phyloP scores from a whole-genome alignment of 495 filamentous ascomycete genomes.

The Annulohypoxylon maeteangense region DNA sequence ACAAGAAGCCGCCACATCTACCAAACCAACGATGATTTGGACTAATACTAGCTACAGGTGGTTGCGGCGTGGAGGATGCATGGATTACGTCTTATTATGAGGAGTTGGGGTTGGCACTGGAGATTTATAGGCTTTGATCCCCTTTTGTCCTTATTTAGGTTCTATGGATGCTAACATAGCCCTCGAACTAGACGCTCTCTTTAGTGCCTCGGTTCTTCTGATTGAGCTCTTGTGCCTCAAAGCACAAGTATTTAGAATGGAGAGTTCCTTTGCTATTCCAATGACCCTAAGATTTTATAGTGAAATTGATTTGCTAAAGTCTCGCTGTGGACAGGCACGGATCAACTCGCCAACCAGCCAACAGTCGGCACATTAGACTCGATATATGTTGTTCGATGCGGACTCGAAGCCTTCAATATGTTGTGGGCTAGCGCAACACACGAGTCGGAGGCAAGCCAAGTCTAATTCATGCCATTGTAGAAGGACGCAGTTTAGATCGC shows the following conservation, averaged over 20 bases:
- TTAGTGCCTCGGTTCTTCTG: slow-evolving; percentile 35
- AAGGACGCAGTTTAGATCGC: neutral
- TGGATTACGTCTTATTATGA: slow-evolving; percentile 2
- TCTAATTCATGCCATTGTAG: neutral
- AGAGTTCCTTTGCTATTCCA: slow-evolving; percentile 39
- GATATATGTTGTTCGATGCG: neutral
- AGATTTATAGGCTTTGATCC: slow-evolving; percentile 48
- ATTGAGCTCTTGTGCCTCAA: slow-evolving; percentile 40
- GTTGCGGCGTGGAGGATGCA: slow-evolving; percentile 9
- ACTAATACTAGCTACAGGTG: slow-evolving; percentile 52
- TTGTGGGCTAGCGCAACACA: neutral
- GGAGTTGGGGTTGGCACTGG: slow-evolving; percentile 26
- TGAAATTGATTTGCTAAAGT: slow-evolving; percentile 45
- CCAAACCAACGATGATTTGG: slow-evolving; percentile 81
- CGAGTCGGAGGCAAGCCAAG: neutral
- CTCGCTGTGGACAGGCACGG: slow-evolving; percentile 37
- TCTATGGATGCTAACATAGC: slow-evolving; percentile 49
- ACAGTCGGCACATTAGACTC: neutral
- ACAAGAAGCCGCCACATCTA: slow-evolving; percentile 87
- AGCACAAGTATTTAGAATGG: slow-evolving; percentile 35
- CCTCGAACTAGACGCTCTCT: slow-evolving; percentile 43
- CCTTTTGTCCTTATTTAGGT: slow-evolving; percentile 46
- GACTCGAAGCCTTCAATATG: neutral
- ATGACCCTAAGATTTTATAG: slow-evolving; percentile 11
- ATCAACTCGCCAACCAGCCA: neutral